Conservation (phyloP, 371 early-diverging fungal genomes). For the Mucor ambiguus region DNA sequence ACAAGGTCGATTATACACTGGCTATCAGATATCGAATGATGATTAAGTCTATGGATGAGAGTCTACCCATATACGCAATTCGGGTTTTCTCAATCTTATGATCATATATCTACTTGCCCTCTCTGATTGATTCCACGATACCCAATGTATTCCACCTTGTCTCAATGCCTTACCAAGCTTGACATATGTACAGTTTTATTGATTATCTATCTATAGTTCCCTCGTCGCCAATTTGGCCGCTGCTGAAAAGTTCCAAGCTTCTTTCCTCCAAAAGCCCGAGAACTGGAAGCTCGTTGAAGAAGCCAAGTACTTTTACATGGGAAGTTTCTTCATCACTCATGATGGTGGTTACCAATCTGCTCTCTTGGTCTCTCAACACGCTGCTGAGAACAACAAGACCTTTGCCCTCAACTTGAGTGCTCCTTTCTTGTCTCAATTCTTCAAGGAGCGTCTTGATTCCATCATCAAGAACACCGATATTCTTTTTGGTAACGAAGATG, state of each 20-base stretch:
- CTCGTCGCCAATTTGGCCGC: conserved; percentile 93
- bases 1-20: not conserved
- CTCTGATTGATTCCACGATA: not conserved
- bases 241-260: conserved; percentile 85
- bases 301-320: conserved; percentile 89
- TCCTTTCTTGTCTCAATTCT: conserved; percentile 94
- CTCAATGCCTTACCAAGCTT: not conserved
- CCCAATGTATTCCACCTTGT: not conserved
- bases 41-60: conserved; percentile 15
- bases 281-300: conserved; percentile 88
- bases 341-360: conserved; percentile 70
- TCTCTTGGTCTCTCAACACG: conserved; percentile 85
- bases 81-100: conserved; percentile 1
- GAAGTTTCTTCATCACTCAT: conserved; percentile 92
- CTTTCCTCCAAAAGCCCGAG: conserved; percentile 73
- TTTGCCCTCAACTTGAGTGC: conserved; percentile 95
- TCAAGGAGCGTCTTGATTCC: conserved; percentile 79
- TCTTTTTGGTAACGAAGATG: conserved; percentile 95
- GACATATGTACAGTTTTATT: not conserved
- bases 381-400: conserved; percentile 68
- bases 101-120: conserved; percentile 10
- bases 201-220: conserved; percentile 46
- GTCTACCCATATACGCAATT: conserved; percentile 10
- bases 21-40: not conserved
- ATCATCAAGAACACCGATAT: conserved; percentile 85